Evolutionary conservation across 2,329 filamentous ascomycete genomes (phyloP), one percentile per base, ranked within the genome.

Genomic region (Calcarisporium arbuscula): DNA sequence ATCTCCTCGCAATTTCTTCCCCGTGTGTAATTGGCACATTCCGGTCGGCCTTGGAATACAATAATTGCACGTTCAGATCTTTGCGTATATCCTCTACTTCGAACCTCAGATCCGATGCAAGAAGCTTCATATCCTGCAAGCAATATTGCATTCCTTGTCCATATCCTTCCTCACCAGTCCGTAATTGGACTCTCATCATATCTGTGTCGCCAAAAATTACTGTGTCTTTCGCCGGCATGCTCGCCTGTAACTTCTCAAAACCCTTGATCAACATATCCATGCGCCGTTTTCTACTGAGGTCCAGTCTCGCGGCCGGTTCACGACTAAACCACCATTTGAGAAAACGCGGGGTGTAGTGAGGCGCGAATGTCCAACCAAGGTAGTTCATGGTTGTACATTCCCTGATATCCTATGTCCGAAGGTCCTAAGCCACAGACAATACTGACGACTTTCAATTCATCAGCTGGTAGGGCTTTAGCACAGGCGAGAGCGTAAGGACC

Each of bases 401-500:
- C 41, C 14, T 23, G 21, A 8, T 34, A 47, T 17, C 47, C 47
- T 5, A 50, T 38, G 20, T 42, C 45, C 4, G 31, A 34, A 20
- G 47, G 46, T 5, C 44, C 45, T 10, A 50, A 41, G 4, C 47
- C 47, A 11, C 39, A 40, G 2, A 50, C 40, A 17, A 50, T 40
- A 17, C 36, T 21, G 5, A 50, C 39, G 10, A 33, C 34, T 17
- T 33, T 34, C 22, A 43, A 41, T 10, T 38, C 42, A 4, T 45
- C 40, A 3, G 19, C 26, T 14, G 40, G 30, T 26, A 45, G 29
- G n/a, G 34, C 18, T 18, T 8, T 15, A 7, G 43, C 36, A 15
- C 48, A 49, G 1, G 43, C 48, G 8, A 50, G 39, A 1, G 43
- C 48, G n/a, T 40, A 50, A 1, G 45, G 47, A 1, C 43, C 44